Evolutionary conservation across 768 basidiomycete species (phyloP).

Genomic region (Agrocybe chaxingu): DNA sequence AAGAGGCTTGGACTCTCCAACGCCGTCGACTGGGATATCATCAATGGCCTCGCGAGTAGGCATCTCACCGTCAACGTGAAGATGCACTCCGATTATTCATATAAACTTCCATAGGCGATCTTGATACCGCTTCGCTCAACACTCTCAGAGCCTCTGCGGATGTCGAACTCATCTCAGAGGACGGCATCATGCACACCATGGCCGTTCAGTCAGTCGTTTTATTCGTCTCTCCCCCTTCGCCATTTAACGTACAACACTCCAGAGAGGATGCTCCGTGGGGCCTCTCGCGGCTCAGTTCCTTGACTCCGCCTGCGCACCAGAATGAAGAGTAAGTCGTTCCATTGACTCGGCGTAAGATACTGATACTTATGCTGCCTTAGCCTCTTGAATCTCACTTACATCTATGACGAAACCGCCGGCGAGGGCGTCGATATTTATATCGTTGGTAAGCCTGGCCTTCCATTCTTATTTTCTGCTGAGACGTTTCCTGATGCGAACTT

Average conservation of each 20-base stretch:
- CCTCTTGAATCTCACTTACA: conserved; percentile 18
- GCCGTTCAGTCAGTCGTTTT: conserved; percentile 12
- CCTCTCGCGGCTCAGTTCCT: conserved; percentile 22
- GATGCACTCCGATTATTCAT: background rate
- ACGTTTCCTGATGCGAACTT: background rate
- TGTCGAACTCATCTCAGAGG: conserved; percentile 22
- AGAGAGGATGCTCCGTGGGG: conserved; percentile 33
- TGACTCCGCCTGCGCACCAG: conserved; percentile 11
- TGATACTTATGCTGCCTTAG: background rate
- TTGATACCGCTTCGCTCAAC: conserved; percentile 17
- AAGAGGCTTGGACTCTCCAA: conserved; percentile 3
- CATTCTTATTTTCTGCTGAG: background rate
- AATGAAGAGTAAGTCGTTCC: background rate
- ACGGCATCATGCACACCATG: conserved; percentile 21
- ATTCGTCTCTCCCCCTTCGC: no score
- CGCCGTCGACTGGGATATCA: conserved; percentile 16
- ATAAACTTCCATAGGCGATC: conserved; percentile 1
- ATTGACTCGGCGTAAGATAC: no score
- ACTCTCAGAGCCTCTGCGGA: conserved; percentile 17
- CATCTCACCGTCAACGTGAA: background rate
- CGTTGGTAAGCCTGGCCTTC: conserved; percentile 23
- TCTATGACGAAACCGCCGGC: conserved; percentile 24
- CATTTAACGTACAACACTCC: background rate
- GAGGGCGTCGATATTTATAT: conserved; percentile 36
- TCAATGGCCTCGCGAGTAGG: conserved; percentile 27